These are phyloP conservation scores for Lipomyces starkeyi DNA, from an alignment of 805 yeast species.

Conservation along the genomic window DNA sequence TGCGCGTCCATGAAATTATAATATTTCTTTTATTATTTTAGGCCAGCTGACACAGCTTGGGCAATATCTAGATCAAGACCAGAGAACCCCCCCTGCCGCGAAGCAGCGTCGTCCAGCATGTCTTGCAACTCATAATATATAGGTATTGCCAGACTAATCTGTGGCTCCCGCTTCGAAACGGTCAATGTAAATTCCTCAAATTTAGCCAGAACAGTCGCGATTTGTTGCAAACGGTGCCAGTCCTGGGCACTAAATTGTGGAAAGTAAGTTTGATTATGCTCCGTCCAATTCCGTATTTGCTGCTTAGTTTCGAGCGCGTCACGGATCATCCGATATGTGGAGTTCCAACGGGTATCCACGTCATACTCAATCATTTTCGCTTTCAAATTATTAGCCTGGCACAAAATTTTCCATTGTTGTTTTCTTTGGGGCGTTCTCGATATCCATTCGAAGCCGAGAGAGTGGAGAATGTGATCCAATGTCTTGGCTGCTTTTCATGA, in stretches of 20 bases:
- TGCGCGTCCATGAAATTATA: too few species aligned
- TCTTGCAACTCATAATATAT: not conserved
- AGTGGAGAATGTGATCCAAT: not conserved
- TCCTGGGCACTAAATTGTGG: not conserved
- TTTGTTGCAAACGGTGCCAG: not conserved
- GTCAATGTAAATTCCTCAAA: not conserved
- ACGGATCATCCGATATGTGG: not conserved
- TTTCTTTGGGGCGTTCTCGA: not conserved
- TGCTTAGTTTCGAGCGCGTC: constrained; percentile 1
- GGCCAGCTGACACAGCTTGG: too few species aligned
- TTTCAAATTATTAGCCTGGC: not conserved
- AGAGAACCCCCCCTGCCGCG: not conserved
- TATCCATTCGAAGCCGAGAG: not conserved
- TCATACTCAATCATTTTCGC: constrained; percentile 2
- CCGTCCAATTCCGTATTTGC: constrained; percentile 4
- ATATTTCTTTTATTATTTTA: too few species aligned
- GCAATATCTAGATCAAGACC: too few species aligned
- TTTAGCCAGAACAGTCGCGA: too few species aligned
- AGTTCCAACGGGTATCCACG: constrained; percentile 15
- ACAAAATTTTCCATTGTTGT: not conserved
- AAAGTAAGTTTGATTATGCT: not conserved
- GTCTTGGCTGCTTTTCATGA: not conserved
- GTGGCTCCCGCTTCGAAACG: not conserved
- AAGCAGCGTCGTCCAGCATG: not conserved
- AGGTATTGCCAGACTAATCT: not conserved